phyloP scores from a whole-genome alignment of 2,329 filamentous ascomycete species.

The Diaporthe ilicicola region DNA sequence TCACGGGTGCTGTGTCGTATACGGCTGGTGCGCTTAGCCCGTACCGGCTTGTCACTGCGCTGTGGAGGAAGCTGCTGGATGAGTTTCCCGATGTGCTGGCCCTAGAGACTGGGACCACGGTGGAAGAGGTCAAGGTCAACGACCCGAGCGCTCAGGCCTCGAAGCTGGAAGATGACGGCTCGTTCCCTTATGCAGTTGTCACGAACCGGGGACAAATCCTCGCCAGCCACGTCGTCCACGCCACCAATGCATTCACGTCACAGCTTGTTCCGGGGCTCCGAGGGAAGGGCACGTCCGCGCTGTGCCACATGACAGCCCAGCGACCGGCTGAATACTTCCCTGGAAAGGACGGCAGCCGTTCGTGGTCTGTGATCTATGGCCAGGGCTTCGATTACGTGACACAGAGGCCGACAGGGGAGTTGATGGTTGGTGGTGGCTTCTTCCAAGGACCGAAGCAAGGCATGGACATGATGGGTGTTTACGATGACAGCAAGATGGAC shows the following conservation, averaged over 20 bases:
- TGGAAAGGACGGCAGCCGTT: conserved; percentile 45
- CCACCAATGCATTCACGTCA: conserved; percentile 63
- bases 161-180: background rate
- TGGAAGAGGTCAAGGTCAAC: conserved; percentile 40
- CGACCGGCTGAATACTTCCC: conserved; percentile 48
- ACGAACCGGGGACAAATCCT: conserved; percentile 55
- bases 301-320: conserved; percentile 62
- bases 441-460: conserved; percentile 52
- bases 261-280: conserved; percentile 60
- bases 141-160: background rate
- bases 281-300: conserved; percentile 52
- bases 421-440: conserved; percentile 65
- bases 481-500: conserved; percentile 54
- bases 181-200: conserved; percentile 49
- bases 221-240: conserved; percentile 62
- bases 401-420: conserved; percentile 54
- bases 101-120: conserved; percentile 50
- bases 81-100: conserved; percentile 44
- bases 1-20: conserved; percentile 54
- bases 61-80: conserved; percentile 53
- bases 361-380: conserved; percentile 60
- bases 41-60: conserved; percentile 56
- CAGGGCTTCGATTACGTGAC: conserved; percentile 62
- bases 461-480: conserved; percentile 54
- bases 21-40: conserved; percentile 59